Evolutionary conservation across 1,284 basidiomycete genomes (phyloP).

Genomic region (Cryptococcus sp.): DNA sequence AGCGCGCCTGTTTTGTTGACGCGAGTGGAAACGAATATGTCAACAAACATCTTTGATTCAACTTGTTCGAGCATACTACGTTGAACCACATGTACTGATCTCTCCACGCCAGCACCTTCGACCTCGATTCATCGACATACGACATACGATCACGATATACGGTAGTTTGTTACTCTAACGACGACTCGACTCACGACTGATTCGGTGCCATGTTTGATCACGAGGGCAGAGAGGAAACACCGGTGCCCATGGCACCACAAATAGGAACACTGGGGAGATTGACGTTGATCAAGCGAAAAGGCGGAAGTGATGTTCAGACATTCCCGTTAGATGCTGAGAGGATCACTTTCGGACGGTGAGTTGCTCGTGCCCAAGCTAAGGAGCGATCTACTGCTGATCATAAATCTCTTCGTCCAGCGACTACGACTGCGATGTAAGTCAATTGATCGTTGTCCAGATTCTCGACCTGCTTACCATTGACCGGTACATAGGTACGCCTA

Average conservation of each 20-base stretch:
- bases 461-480: neutral
- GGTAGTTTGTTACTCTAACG: neutral
- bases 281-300: conserved; percentile 35
- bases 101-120: neutral
- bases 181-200: neutral
- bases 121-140: conserved; percentile 3
- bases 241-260: conserved; percentile 12
- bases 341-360: conserved; percentile 46
- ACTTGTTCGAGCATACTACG: neutral
- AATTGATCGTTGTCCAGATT: neutral
- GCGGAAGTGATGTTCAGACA: conserved; percentile 28
- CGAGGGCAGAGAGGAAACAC: conserved; percentile 18
- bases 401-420: conserved; percentile 24
- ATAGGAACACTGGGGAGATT: conserved; percentile 32
- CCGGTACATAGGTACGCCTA: conserved; percentile 39
- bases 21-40: neutral
- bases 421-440: conserved; percentile 43
- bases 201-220: neutral
- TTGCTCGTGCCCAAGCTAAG: neutral
- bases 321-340: conserved; percentile 41
- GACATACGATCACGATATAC: neutral
- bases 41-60: neutral
- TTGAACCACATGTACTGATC: neutral
- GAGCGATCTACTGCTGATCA: neutral
- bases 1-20: conserved; percentile 16